Conservation (phyloP, 75 land plant species). For the Cupressus sempervirens region DNA sequence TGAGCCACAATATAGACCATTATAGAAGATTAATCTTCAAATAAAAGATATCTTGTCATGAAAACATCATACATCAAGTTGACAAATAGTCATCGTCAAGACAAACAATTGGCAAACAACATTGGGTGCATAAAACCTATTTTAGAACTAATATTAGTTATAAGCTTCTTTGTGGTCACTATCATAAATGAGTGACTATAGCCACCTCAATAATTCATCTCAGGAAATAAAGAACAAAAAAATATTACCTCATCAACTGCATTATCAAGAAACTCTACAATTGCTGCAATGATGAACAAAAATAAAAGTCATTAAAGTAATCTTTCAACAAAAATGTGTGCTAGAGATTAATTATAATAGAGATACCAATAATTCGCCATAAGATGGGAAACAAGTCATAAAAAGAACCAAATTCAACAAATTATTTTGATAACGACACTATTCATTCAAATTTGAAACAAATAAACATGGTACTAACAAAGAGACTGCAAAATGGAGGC, state of each 20-base stretch:
- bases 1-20: too few relatives aligned
- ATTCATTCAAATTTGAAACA: too few relatives aligned
- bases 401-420: too few relatives aligned
- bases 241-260: slow-evolving; percentile 81
- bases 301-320: not conserved
- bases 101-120: not conserved
- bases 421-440: too few relatives aligned
- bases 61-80: too few relatives aligned
- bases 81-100: not conserved
- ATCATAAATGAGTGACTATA: too few relatives aligned
- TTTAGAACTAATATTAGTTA: not conserved
- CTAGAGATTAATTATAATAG: not conserved
- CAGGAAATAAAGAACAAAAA: not conserved
- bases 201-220: too few relatives aligned
- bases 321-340: not conserved
- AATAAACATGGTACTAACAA: too few relatives aligned
- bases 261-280: slow-evolving; percentile 94
- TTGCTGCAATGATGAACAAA: slow-evolving; percentile 46
- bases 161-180: not conserved
- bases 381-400: too few relatives aligned
- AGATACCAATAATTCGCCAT: not conserved
- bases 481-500: not conserved
- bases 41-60: too few relatives aligned
- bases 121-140: not conserved
- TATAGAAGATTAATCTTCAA: too few relatives aligned